phyloP scores from a whole-genome alignment of 2,329 filamentous ascomycete genomes.

The Pseudofabraea citricarpa region DNA sequence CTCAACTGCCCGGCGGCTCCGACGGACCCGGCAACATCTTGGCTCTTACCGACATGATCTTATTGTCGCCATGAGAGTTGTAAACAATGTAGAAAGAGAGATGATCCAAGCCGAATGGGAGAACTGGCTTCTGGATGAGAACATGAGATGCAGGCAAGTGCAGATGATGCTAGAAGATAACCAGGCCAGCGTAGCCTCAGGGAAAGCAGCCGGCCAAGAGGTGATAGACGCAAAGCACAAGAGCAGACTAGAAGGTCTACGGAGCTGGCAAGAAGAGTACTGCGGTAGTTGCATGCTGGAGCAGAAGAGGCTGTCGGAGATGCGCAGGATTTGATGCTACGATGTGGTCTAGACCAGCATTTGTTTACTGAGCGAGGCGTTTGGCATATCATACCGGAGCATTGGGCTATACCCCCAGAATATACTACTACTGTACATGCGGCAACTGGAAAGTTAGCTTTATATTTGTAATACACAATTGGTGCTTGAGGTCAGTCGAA shows the following conservation, averaged over 20 bases:
- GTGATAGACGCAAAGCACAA: conserved; percentile 15
- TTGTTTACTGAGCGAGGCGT: neutral
- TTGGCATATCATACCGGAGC: neutral
- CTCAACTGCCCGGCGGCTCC: conserved; percentile 57
- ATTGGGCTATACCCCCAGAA: neutral
- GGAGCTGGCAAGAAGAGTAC: conserved; percentile 54
- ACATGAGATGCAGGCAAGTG: conserved; percentile 64
- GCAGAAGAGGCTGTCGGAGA: conserved; percentile 19
- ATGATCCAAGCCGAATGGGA: conserved; percentile 88
- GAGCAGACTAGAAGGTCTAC: conserved; percentile 37
- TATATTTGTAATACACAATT: too few species aligned
- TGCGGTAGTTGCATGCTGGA: conserved; percentile 51
- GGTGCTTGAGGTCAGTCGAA: too few species aligned
- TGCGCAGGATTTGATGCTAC: neutral
- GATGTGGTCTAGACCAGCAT: neutral
- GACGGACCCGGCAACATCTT: conserved; percentile 76
- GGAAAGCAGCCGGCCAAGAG: conserved; percentile 18
- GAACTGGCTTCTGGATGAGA: conserved; percentile 82
- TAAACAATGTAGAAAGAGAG: conserved; percentile 85
- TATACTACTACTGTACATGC: too few species aligned
- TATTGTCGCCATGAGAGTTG: conserved; percentile 81
- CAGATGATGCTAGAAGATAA: conserved; percentile 38
- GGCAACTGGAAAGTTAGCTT: too few species aligned
- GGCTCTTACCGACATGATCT: conserved; percentile 85
- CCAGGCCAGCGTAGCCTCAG: conserved; percentile 16